phyloP scores from a whole-genome alignment of 1,139 yeast genomes.

The Eremothecium coryli region DNA sequence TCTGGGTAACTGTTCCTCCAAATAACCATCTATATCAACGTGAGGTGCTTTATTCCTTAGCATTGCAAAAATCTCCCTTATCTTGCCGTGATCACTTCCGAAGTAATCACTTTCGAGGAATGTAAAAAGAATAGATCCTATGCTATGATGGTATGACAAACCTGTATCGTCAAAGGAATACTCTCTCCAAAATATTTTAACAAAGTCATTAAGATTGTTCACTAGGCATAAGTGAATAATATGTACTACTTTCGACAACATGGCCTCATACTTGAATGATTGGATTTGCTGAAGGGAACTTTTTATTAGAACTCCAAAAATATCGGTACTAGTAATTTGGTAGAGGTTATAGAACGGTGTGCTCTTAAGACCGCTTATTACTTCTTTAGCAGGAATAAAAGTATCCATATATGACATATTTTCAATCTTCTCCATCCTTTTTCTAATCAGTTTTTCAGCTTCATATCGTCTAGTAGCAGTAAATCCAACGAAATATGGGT shows the following conservation, averaged over 20 bases:
- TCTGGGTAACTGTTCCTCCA: slow-evolving; percentile 31
- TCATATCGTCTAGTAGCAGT: slow-evolving; percentile 74
- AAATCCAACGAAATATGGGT: slow-evolving; percentile 78
- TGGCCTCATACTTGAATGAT: slow-evolving; percentile 41
- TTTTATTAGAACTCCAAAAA: slow-evolving; percentile 45
- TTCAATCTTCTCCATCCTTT: slow-evolving; percentile 28
- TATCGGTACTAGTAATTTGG: slow-evolving; percentile 41
- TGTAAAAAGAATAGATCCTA: slow-evolving; percentile 40
- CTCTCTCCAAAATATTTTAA: slow-evolving; percentile 31
- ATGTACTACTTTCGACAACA: slow-evolving; percentile 55
- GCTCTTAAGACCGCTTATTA: slow-evolving; percentile 25
- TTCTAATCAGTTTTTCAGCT: slow-evolving; percentile 38
- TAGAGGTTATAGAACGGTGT: slow-evolving; percentile 37
- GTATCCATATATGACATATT: slow-evolving; percentile 37
- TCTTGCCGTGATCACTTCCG: slow-evolving; percentile 40
- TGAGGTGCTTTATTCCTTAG: slow-evolving; percentile 30
- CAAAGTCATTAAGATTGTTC: slow-evolving; percentile 24
- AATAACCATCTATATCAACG: slow-evolving; percentile 24
- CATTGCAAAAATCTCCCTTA: slow-evolving; percentile 43
- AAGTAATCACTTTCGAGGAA: slow-evolving; percentile 37
- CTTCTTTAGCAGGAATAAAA: slow-evolving; percentile 42
- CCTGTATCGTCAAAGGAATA: slow-evolving; percentile 32
- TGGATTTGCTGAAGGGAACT: slow-evolving; percentile 40
- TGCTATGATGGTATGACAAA: slow-evolving; percentile 35
- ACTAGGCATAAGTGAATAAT: slow-evolving; percentile 51